Evolutionary conservation across 2,329 filamentous ascomycete species (phyloP), one percentile per base, ranked within the genome.

Genomic region (Stemphylium vesicarium): DNA sequence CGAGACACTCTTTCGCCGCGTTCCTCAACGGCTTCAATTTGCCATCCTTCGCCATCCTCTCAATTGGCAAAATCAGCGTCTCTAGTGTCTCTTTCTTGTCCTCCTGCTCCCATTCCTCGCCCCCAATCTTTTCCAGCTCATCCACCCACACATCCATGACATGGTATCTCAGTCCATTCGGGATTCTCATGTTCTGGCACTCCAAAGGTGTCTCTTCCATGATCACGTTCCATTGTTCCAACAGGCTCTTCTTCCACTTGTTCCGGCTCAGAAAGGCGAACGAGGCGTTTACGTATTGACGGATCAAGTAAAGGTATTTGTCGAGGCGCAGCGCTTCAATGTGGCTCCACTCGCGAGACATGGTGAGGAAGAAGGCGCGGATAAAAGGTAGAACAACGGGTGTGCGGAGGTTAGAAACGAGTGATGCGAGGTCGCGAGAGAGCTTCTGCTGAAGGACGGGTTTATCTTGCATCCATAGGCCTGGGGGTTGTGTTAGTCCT

Each of bases 401-500:
- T 0, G 64, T 70, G 35, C 85, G 83, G 24, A 94, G 79, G 18
- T 82, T 78, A 59, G 84, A 81, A 39, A 89, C 75, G 43, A 97
- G 85, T 1, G 78, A 84, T 38, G 92, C 90, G 50, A 98, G 88
- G 59, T 93, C 88, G 63, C 82, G 79, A 64, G 90, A 90, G 40
- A 98, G 88, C 38, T 85, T 85, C 80, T 96, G 92, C 80, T 97
- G 94, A 2, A 90, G 88, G n/a, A 88, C 79, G 10, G 92, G 88
- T 42, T 92, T 90, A 81, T 97, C 93, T 75, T 89, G 92, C 88
- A 96, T 95, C 89, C 92, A 97, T 69, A 95, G 85, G 70, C 88
- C 89, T 82, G 20, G 18, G 20, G 4, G 15, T 26, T 13, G 32
- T 40, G 45, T 66, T 35, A 66, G 57, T 37, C 16, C 20, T 26